Evolutionary conservation across 331 rosid genomes (phyloP), one percentile per base, ranked within the genome.

Genomic region (Quercus phellos): DNA sequence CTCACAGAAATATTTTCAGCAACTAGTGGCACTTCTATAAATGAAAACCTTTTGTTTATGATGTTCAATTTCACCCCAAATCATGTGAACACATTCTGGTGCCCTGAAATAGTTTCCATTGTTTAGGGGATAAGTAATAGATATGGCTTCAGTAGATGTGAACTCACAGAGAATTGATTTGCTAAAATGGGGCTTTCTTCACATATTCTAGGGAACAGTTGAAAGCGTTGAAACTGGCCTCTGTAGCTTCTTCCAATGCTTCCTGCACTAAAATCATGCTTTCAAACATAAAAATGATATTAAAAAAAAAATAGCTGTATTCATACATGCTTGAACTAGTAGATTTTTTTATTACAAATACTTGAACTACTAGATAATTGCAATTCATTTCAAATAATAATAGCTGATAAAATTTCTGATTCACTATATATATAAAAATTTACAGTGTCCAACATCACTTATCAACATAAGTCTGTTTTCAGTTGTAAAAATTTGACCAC

Each of bases 241-340:
- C 53, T 61, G 75, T 80, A 80, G 75, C 79, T 80, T 56, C 83
- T 74, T 74, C 83, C 83, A 14, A 80, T 80, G 75, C 83, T 80
- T 74, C 83, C 83, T 74, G 79, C 70, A 50, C 83, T 80, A 19
- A 2, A 74, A 27, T 66, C 79, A 54, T 74, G 78, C 51, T 43
- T 74, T 30, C 54, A 13, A 21, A 51, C 4, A 42, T 54, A 79
- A 72, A 63, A 46, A 29, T 11, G 34, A 32, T 70, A 43, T 5
- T 21, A 4, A 68, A 68, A 30, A 7, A 63, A 11, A 11, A 11
- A 11, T 2, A 8, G n/a, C 3, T 30, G 50, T 32, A 30, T 1
- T 17, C 24, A 30, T 9, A 64, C 8, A 64, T 32, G 50, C 6
- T 18, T 32, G 22, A 32, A 32, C 46, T 32, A 6, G 14, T 32